A percentile compares a stretch with the other conserved stretches of the same genome.
These are phyloP conservation scores for Leersia perrieri DNA, from an alignment of 176 grass and related monocot species.

Conservation along the genomic window DNA sequence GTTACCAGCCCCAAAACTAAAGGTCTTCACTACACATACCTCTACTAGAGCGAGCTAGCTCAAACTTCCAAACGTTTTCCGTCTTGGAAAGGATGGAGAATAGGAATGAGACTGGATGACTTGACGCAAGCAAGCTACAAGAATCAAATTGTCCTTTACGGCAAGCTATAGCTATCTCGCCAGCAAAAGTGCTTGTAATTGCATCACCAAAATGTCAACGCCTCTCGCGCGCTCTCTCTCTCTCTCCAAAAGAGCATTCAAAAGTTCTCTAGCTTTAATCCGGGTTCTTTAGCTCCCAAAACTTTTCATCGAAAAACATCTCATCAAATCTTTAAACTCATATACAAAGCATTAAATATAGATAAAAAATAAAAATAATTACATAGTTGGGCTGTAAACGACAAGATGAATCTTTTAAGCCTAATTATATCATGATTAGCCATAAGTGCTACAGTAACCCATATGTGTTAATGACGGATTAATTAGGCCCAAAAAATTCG, in stretches of 20 bases:
- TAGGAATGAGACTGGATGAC: slow-evolving; percentile 38
- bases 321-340: no score
- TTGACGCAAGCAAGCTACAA: slow-evolving; percentile 42
- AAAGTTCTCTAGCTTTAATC: neutral
- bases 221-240: no score
- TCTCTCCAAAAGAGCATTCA: neutral
- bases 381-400: no score
- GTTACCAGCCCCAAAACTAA: slow-evolving; percentile 28
- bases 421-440: no score
- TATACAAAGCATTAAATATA: no score
- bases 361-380: no score
- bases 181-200: slow-evolving; percentile 22
- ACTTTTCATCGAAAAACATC: no score
- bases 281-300: no score
- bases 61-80: slow-evolving; percentile 44
- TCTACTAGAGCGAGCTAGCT: slow-evolving; percentile 2
- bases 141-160: slow-evolving; percentile 18
- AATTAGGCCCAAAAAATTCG: no score
- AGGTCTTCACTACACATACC: neutral
- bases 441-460: no score
- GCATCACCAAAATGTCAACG: slow-evolving; percentile 17
- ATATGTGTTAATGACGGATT: no score
- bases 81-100: slow-evolving; percentile 20
- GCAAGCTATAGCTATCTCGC: slow-evolving; percentile 22
- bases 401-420: no score